These are phyloP conservation scores for Pisolithus marmoratus DNA, from an alignment of 768 basidiomycete genomes.

Conservation along the genomic window DNA sequence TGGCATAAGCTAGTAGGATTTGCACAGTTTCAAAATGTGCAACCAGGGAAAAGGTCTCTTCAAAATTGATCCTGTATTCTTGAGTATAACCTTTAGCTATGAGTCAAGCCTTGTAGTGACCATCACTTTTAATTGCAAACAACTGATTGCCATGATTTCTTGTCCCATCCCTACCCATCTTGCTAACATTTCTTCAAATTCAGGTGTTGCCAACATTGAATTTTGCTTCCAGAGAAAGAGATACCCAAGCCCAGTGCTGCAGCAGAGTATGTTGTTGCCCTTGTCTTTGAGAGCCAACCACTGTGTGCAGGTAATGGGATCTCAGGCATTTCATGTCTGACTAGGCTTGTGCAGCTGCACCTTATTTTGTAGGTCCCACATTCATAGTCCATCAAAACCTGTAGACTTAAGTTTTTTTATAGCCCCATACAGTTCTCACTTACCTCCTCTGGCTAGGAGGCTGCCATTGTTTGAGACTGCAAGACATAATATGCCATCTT, in stretches of 20 bases:
- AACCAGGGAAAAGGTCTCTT: no score
- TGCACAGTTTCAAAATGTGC: no score
- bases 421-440: neutral
- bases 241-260: conserved; percentile 6
- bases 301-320: conserved; percentile 4
- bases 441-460: conserved; percentile 5
- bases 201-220: neutral
- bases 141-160: conserved; percentile 7
- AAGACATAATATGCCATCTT: conserved; percentile 3
- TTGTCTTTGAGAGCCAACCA: conserved; percentile 3
- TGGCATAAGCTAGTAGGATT: no score
- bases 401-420: neutral
- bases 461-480: neutral
- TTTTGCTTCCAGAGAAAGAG: conserved; percentile 3
- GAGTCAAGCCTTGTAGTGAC: no score
- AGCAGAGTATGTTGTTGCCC: neutral
- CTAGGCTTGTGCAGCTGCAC: neutral
- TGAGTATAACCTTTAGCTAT: no score
- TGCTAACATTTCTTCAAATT: conserved; percentile 2
- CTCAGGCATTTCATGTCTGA: neutral
- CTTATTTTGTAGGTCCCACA: conserved; percentile 4
- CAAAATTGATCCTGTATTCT: no score
- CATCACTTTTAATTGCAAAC: no score
- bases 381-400: conserved; percentile 4
- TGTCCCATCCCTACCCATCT: conserved; percentile 1